Evolutionary conservation across 257 asterid species (phyloP).

Genomic region (Solanum neorickii): DNA sequence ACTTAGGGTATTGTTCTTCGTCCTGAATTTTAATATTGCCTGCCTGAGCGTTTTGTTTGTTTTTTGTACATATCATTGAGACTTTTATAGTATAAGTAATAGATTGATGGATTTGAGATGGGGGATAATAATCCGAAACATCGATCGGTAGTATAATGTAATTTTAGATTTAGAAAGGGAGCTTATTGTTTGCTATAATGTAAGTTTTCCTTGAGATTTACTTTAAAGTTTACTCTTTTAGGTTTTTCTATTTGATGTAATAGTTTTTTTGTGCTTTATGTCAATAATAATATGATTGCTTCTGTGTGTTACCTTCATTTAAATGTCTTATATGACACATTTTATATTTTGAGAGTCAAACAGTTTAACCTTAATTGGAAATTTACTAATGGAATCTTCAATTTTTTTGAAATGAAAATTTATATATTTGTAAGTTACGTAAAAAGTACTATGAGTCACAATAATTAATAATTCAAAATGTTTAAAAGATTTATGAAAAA

Average conservation of each 20-base stretch:
- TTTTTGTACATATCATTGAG: not conserved
- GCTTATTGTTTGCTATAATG: not conserved
- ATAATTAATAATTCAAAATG: too few relatives aligned
- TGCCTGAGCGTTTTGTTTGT: not conserved
- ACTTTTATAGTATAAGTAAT: not conserved
- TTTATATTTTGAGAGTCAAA: too few relatives aligned
- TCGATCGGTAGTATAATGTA: not conserved
- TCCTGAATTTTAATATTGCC: not conserved
- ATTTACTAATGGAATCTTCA: too few relatives aligned
- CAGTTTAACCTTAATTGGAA: too few relatives aligned
- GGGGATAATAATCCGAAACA: not conserved
- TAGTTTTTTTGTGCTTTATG: not conserved
- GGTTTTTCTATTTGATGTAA: not conserved
- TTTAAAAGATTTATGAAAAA: too few relatives aligned
- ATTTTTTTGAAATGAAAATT: too few relatives aligned
- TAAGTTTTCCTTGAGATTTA: not conserved
- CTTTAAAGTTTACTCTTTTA: not conserved
- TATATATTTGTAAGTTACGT: too few relatives aligned
- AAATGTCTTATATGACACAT: not conserved
- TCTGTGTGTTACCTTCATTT: not conserved
- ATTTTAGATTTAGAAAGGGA: not conserved
- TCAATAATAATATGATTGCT: not conserved
- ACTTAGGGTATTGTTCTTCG: conserved; percentile 14
- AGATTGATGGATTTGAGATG: not conserved
- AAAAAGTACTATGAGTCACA: too few relatives aligned